Percentiles rank a stretch among this genome's conserved stretches.
Conservation (phyloP, 768 basidiomycete genomes). For the Goffeauzyma gilvescens region DNA sequence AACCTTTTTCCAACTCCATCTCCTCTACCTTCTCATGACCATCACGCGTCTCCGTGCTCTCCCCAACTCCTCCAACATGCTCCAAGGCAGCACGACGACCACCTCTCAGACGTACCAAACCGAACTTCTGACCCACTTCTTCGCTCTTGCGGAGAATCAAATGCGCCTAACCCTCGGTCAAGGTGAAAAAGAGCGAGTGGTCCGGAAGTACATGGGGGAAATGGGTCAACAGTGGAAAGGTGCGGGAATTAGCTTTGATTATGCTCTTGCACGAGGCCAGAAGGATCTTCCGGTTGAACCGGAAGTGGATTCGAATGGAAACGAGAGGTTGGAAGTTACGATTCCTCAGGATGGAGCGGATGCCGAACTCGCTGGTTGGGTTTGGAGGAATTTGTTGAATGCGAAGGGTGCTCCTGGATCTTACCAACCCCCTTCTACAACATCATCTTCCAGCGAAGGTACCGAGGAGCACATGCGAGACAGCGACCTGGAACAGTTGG, state of each 20-base stretch:
- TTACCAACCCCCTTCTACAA: too few species aligned
- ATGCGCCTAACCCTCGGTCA: conserved; percentile 56
- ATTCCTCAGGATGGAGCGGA: conserved; percentile 54
- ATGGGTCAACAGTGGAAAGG: conserved; percentile 81
- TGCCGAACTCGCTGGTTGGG: conserved; percentile 59
- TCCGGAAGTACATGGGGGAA: conserved; percentile 66
- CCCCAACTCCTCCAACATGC: conserved; percentile 36
- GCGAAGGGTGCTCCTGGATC: conserved; percentile 48
- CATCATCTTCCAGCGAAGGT: too few species aligned
- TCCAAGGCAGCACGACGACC: conserved; percentile 6
- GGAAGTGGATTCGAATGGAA: conserved; percentile 69
- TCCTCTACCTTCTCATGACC: conserved; percentile 79
- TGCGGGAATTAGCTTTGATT: conserved; percentile 55
- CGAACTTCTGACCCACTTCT: conserved; percentile 81
- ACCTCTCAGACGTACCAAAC: conserved; percentile 42
- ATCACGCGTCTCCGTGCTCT: conserved; percentile 72
- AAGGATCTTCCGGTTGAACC: too few species aligned
- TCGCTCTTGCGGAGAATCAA: conserved; percentile 78
- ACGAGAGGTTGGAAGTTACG: conserved; percentile 45
- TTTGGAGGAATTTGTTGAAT: conserved; percentile 84
- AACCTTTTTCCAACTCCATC: conserved; percentile 87
- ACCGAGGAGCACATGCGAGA: too few species aligned
- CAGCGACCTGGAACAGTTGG: too few species aligned
- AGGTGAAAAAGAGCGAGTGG: conserved; percentile 50
- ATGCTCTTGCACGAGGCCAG: conserved; percentile 43